Percentiles rank a stretch among this genome's conserved stretches.
These are phyloP conservation scores for Pseudocercospora fijiensis DNA, from an alignment of 2,329 filamentous ascomycete genomes.

Conservation along the genomic window DNA sequence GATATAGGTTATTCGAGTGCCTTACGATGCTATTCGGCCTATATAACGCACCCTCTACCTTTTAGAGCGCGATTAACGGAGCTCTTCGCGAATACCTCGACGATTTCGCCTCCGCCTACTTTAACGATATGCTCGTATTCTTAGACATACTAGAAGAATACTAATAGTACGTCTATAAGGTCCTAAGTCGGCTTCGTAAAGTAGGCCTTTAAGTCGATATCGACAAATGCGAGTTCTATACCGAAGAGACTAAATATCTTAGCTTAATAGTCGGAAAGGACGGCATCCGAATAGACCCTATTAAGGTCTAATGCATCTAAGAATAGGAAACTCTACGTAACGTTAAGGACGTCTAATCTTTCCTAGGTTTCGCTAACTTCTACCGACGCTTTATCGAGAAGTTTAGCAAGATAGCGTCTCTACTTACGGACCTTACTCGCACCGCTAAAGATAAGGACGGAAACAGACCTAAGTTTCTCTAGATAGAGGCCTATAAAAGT, in stretches of 20 bases:
- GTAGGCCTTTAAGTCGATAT: slow-evolving; percentile 20
- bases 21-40: slow-evolving; percentile 14
- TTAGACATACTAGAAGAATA: slow-evolving; percentile 2
- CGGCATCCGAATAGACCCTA: slow-evolving; percentile 18
- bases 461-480: not conserved
- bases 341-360: slow-evolving; percentile 20
- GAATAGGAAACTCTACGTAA: slow-evolving; percentile 16
- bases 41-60: slow-evolving; percentile 6
- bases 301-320: slow-evolving; percentile 18
- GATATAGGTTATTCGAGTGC: slow-evolving; percentile 16
- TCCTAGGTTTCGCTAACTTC: not conserved
- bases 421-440: not conserved
- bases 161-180: slow-evolving; percentile 23
- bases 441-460: not conserved
- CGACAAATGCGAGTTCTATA: slow-evolving; percentile 27
- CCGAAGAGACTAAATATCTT: slow-evolving; percentile 22
- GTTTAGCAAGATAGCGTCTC: not conserved
- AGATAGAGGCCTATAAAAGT: not conserved
- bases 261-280: slow-evolving; percentile 22
- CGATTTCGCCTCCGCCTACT: slow-evolving; percentile 9
- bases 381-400: too few relatives aligned
- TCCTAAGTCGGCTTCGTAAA: slow-evolving; percentile 19
- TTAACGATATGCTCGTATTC: slow-evolving; percentile 12
- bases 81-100: slow-evolving; percentile 9
- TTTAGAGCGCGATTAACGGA: slow-evolving; percentile 13